phyloP scores from a whole-genome alignment of 164 flowering plant genomes.

The Nelumbo lutea region DNA sequence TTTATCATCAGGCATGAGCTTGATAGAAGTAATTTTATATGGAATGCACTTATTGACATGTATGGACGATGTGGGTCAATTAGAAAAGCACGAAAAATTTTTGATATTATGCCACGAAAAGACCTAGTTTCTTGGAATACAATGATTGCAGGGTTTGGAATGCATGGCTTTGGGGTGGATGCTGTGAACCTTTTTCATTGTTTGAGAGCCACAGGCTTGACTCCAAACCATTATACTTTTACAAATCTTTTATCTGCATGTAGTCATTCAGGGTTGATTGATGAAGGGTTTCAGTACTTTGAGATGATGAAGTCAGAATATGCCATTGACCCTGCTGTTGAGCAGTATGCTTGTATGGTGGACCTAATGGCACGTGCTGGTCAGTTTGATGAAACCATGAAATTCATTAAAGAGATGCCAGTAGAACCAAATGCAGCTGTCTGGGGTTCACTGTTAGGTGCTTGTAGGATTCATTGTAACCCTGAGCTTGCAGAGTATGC shows the following conservation, averaged over 20 bases:
- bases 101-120: constrained; percentile 23
- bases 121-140: constrained; percentile 30
- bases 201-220: constrained; percentile 16
- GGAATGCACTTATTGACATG: constrained; percentile 40
- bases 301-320: constrained; percentile 27
- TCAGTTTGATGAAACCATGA: constrained; percentile 24
- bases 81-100: constrained; percentile 22
- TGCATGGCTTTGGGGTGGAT: constrained; percentile 33
- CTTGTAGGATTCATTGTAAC: constrained; percentile 35
- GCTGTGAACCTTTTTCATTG: constrained; percentile 27
- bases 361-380: constrained; percentile 38
- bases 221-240: constrained; percentile 28
- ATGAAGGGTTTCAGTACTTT: constrained; percentile 31
- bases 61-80: constrained; percentile 35
- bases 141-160: constrained; percentile 35
- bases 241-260: constrained; percentile 39
- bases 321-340: constrained; percentile 24
- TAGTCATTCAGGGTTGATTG: constrained; percentile 37
- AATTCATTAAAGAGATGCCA: constrained; percentile 34
- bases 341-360: constrained; percentile 41
- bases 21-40: constrained; percentile 17
- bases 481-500: constrained; percentile 29
- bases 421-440: constrained; percentile 34
- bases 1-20: constrained; percentile 26
- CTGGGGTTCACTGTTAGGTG: constrained; percentile 38